Base-by-base conservation (phyloP, 345 rosid species). In the Murraya paniculata region DNA sequence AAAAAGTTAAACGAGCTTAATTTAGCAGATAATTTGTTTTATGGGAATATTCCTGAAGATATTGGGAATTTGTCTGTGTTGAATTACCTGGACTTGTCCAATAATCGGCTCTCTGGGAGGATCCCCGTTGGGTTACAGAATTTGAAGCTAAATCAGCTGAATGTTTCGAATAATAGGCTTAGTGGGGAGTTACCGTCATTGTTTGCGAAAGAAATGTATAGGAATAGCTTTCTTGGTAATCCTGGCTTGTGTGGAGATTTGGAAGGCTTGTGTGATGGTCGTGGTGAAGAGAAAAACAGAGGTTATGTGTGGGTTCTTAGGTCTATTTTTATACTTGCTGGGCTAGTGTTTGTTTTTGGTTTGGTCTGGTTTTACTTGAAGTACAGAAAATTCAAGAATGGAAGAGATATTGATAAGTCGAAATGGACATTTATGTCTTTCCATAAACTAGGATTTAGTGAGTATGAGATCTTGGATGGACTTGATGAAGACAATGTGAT, bases 351-450 rank as follows among this genome's bases (percentile, higher is more conserved):
- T 25, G 80, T 93, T 72, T 84, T 88, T 11, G 99, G 98, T 4
- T 41, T 89, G 24, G 87, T 85, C 76, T 91, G 98, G 98, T 97
- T 97, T 86, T 91, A 89, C 83, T 71, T 90, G 77, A 97, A 91
- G 88, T 94, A 96, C 75, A 86, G 33, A 85, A 86, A 76, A 56
- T 91, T 87, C 88, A 86, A 90, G 90, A 87, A 86, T 74, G 91
- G 86, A 48, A 90, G 80, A 81, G 91, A 90, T 5, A 78, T 83
- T 21, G 98, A 97, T 66, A 94, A 87, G 79, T 85, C 98, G 9
- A 97, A 91, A 79, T 97, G 99, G 99, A 94, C 97, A 7, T 67
- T 97, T 61, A 97, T 93, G 97, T 94, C 99, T 5, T 97, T 97
- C 77, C 99, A 97, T 77, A 94, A 97, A 76, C 85, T 97, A 14